Evolutionary conservation across 768 basidiomycete species (phyloP), one percentile per base, ranked within the genome.

Genomic region (Tubosaeta sp.): DNA sequence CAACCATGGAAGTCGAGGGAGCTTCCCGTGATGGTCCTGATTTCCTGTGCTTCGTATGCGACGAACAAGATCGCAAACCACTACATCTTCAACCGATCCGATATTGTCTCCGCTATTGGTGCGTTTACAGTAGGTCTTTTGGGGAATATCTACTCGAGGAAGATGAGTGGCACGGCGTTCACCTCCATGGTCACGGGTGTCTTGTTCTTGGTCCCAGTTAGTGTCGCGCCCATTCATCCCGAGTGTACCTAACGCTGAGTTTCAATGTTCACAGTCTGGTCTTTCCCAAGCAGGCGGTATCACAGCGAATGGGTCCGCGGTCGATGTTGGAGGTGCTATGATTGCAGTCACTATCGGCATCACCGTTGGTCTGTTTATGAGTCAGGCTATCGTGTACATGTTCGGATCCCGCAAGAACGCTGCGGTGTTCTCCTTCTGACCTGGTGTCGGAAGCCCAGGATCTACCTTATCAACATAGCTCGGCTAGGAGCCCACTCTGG

Each of bases 141-240:
- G 18, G 90, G 89, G 3, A 91, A 91, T 59, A 67, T 86, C 2
- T 91, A 91, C 66, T 91, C 90, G 35, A 77, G 90, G 41, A 81
- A 80, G 63, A 84, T 88, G 78, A 80, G 86, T 8, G 90, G 90
- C 8, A 92, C 90, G 4, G 90, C 90, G 18, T 93, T 93, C 69
- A 90, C 90, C 10, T 84, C 84, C 2, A 94, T 94, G 91, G 88
- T 92, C 35, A 87, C 90, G 22, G 90, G 90, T 34, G 89, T 94
- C 6, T 67, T 91, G 55, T 90, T 94, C 69, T 72, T 93, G 53
- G 89, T 94, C 22, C 91, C 91, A 12, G 90, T 91, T 64, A 66
- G 86, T 77, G 18, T 44, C 57, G 1, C 27, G 9, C 27, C 31
- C 40, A 9, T 50, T 12, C 19, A 16, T 39, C 36, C 36, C 21